Base-by-base conservation (phyloP, 192 early-diverging fungal species). In the Podila epicladia region DNA sequence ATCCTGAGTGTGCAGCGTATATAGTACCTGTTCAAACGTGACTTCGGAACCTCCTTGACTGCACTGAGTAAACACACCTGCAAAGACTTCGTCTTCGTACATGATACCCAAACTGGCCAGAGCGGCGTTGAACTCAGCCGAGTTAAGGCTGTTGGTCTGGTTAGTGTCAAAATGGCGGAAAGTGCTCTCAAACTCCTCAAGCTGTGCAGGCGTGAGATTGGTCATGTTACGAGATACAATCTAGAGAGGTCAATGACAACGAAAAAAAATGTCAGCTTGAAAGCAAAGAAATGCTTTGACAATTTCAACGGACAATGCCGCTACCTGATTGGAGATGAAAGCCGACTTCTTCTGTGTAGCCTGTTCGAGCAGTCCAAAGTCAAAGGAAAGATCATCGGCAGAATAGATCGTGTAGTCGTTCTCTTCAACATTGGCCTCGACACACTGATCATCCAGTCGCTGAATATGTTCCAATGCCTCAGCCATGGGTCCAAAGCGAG, bases 131-230 rank as follows among this genome's bases (percentile, higher is more conserved):
- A 98, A 97, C 83, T 98, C 96, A 50, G 85, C 82, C 17, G 85
- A 83, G 41, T 85, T 87, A 19, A 98, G 84, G 26, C 91, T 91
- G 71, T 98, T 98, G 68, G 88, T 87, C 58, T 88, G 83, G 82
- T 97, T 95, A 59, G 88, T 94, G 83, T 97, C 96, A 92, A 97
- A 97, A 84, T 94, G 89, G 35, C 93, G 87, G 89, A 98, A 98
- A 0, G 95, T 95, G 67, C 91, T 83, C 73, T 95, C 94, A 69
- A 95, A 97, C 82, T 97, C 95, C 75, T 98, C 97, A 24, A 98
- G 77, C 70, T 97, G 97, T 29, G 89, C 91, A 1, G 97, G 94
- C 22, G 96, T 97, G 82, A 98, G 85, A 69, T 97, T 97, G 65
- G 95, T 95, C 90, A 95, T 93, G 67, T 92, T 93, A 58, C 97